These are phyloP conservation scores for Sporisorium sorghi DNA, from an alignment of 1,284 basidiomycete species.

Conservation along the genomic window DNA sequence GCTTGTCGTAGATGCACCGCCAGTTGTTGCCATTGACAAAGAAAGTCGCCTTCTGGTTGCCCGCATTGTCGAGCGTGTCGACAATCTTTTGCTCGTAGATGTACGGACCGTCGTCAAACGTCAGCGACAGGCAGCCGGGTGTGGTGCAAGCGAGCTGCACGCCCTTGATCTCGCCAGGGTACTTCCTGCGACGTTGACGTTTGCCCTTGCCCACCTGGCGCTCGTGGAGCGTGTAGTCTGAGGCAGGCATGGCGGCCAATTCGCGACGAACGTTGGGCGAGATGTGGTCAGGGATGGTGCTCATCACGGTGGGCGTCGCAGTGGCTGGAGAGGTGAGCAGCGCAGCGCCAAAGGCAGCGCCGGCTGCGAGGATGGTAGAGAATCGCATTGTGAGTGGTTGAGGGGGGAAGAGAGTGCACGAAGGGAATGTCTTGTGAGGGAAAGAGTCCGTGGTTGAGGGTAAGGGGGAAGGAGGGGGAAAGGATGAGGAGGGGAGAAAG, in stretches of 20 bases:
- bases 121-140: constrained; percentile 44
- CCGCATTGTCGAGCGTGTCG: constrained; percentile 33
- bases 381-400: constrained; percentile 30
- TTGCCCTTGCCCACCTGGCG: constrained; percentile 18
- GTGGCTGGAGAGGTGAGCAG: constrained; percentile 15
- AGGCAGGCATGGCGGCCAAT: constrained; percentile 6
- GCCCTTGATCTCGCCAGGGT: constrained; percentile 39
- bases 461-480: neutral
- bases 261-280: constrained; percentile 39
- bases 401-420: neutral
- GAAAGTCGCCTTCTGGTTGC: constrained; percentile 54
- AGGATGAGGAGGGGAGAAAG: constrained; percentile 4
- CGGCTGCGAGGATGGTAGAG: constrained; percentile 28
- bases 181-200: no score
- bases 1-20: constrained; percentile 52
- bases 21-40: constrained; percentile 66
- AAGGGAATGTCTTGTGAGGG: neutral
- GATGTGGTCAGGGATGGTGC: constrained; percentile 37
- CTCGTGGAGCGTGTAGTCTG: constrained; percentile 29
- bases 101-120: constrained; percentile 65
- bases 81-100: constrained; percentile 33
- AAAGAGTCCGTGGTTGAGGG: neutral
- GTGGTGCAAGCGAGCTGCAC: constrained; percentile 32
- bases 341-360: constrained; percentile 21
- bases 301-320: constrained; percentile 36